Percentiles rank a stretch among this genome's conserved stretches.
Conservation (phyloP, 1,284 basidiomycete species). For the Cutaneotrichosporon mucoides region DNA sequence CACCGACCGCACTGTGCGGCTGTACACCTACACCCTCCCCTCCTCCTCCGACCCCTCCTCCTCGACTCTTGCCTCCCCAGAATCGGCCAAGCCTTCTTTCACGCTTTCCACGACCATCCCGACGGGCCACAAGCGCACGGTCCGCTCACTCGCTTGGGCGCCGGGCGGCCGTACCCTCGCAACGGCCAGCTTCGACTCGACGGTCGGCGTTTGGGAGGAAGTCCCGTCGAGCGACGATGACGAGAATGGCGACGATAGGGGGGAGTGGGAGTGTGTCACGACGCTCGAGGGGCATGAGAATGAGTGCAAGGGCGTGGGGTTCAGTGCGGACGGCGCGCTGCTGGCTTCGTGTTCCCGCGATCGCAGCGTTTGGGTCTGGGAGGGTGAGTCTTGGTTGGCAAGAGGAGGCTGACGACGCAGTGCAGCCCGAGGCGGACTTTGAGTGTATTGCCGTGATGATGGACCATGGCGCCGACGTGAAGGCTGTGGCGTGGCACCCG, state of each 20-base stretch:
- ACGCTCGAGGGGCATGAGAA: constrained; percentile 94
- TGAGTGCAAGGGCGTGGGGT: constrained; percentile 93
- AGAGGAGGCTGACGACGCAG: constrained; percentile 48
- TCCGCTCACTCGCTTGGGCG: constrained; percentile 85
- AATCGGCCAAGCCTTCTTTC: constrained; percentile 52
- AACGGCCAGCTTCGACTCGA: constrained; percentile 91
- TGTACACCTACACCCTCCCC: constrained; percentile 65
- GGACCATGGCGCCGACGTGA: constrained; percentile 97
- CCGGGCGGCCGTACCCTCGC: constrained; percentile 86
- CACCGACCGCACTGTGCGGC: constrained; percentile 82
- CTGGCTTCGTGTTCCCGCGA: constrained; percentile 91
- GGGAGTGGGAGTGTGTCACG: constrained; percentile 58
- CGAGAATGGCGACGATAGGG: constrained; percentile 57
- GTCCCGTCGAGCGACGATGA: constrained; percentile 61
- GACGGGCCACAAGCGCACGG: constrained; percentile 85
- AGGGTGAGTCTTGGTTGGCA: constrained; percentile 59
- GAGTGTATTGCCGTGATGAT: constrained; percentile 94
- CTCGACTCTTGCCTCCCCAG: neutral
- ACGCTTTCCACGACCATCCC: constrained; percentile 60
- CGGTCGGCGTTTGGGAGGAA: constrained; percentile 87
- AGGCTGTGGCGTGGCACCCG: constrained; percentile 92
- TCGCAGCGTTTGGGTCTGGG: constrained; percentile 99
- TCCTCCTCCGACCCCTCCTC: constrained; percentile 21
- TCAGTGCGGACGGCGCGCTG: constrained; percentile 70
- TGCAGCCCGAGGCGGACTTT: constrained; percentile 86